These are phyloP conservation scores for Blepharisma undulans DNA, from an alignment of 169 alveolate species.

Conservation along the genomic window DNA sequence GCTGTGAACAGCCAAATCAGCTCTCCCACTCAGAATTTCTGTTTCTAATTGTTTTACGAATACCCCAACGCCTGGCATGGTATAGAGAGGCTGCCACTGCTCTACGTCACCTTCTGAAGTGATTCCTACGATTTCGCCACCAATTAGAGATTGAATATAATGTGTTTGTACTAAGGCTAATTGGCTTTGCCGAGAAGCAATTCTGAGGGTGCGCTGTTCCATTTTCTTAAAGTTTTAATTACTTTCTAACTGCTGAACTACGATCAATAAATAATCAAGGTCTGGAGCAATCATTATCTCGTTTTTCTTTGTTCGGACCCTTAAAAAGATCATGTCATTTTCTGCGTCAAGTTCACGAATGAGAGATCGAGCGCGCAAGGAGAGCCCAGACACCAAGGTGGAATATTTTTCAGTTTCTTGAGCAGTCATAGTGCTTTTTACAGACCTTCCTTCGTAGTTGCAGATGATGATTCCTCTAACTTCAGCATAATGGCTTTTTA, in stretches of 20 bases:
- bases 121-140: slow-evolving; percentile 11
- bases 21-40: slow-evolving; percentile 51
- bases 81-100: slow-evolving; percentile 50
- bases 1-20: slow-evolving; percentile 68
- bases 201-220: not conserved
- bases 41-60: slow-evolving; percentile 60
- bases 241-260: slow-evolving; percentile 9
- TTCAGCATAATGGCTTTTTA: slow-evolving; percentile 90
- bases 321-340: slow-evolving; percentile 82
- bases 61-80: slow-evolving; percentile 62
- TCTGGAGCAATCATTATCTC: slow-evolving; percentile 88
- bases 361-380: slow-evolving; percentile 82
- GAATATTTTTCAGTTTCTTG: slow-evolving; percentile 53
- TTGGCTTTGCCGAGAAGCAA: slow-evolving; percentile 42
- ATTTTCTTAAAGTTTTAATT: not conserved
- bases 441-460: slow-evolving; percentile 86
- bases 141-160: slow-evolving; percentile 25
- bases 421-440: slow-evolving; percentile 76
- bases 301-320: slow-evolving; percentile 80
- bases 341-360: slow-evolving; percentile 83
- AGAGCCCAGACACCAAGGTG: slow-evolving; percentile 60
- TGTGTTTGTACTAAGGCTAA: slow-evolving; percentile 42
- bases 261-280: slow-evolving; percentile 52
- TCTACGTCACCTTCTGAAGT: slow-evolving; percentile 63
- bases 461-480: slow-evolving; percentile 91